A percentile compares a stretch with the other conserved stretches of the same genome.
Conservation (phyloP, 2,329 filamentous ascomycete species). For the Aspergillus pseudoterreus region DNA sequence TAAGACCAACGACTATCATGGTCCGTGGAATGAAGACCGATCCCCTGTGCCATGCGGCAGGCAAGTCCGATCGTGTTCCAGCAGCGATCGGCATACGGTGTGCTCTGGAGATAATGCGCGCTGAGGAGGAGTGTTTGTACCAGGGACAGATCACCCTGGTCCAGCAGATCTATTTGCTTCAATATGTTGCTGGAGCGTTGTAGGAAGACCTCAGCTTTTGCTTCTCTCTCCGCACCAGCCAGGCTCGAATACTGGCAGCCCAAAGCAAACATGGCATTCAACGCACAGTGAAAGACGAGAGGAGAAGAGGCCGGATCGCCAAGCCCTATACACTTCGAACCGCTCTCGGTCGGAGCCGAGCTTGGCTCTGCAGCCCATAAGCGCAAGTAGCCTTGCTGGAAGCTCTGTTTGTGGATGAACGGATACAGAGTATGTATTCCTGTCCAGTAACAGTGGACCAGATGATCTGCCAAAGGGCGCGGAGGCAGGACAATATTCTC, state of each 20-base stretch:
- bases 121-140: slow-evolving; percentile 41
- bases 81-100: slow-evolving; percentile 37
- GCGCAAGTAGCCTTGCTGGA: slow-evolving; percentile 35
- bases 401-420: slow-evolving; percentile 40
- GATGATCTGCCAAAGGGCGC: slow-evolving; percentile 38
- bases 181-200: slow-evolving; percentile 26
- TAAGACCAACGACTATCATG: slow-evolving; percentile 7
- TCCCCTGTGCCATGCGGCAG: slow-evolving; percentile 38
- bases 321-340: slow-evolving; percentile 25
- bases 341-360: slow-evolving; percentile 14
- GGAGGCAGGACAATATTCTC: slow-evolving; percentile 30
- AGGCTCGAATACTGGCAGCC: slow-evolving; percentile 37
- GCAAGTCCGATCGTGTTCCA: slow-evolving; percentile 44
- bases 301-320: slow-evolving; percentile 28
- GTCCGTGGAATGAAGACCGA: slow-evolving; percentile 36
- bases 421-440: slow-evolving; percentile 42
- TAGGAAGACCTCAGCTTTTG: slow-evolving; percentile 31
- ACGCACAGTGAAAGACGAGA: slow-evolving; percentile 40
- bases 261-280: slow-evolving; percentile 43
- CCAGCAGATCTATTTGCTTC: slow-evolving; percentile 35
- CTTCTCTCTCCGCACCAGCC: slow-evolving; percentile 22
- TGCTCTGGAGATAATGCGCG: slow-evolving; percentile 40
- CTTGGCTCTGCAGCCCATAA: slow-evolving; percentile 19
- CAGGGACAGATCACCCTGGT: slow-evolving; percentile 34
- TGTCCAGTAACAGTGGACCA: slow-evolving; percentile 39